Evolutionary conservation across 1,284 basidiomycete species (phyloP), one percentile per base, ranked within the genome.

Genomic region (Ganoderma meredithae): DNA sequence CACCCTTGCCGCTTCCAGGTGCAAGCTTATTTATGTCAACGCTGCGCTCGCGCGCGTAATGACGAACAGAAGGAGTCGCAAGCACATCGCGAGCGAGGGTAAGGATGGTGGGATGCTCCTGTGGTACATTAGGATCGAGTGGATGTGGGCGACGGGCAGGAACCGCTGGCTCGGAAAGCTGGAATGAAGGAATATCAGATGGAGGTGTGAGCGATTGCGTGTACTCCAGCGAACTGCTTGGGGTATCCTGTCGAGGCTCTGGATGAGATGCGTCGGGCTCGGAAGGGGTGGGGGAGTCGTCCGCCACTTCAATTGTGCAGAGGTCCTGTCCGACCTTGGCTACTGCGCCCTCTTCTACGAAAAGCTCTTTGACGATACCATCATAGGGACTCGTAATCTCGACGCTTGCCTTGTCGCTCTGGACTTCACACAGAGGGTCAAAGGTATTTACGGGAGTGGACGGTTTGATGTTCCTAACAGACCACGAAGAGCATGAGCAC

Each of bases 341-440:
- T 15, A 96, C 88, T 74, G 95, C 88, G 22, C 96, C 96, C 72
- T 93, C 93, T 71, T 90, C 84, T 31, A 95, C 93, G 6, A 94
- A 85, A 19, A 97, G 81, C 65, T 91, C 84, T 68, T 85, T 89
- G 58, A 98, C 83, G 40, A 88, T 83, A 1, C 96, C 96, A 41
- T 95, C 90, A 74, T 88, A 96, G 0, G 96, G 95, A 67, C 91
- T 93, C 0, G 96, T 98, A 69, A 98, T 95, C 78, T 98, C 96
- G 33, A 98, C 96, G 73, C 91, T 95, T 2, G 94, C 94, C 80
- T 98, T 98, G 85, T 98, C 96, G 71, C 92, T 95, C 81, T 96
- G 95, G 0, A 98, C 96, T 76, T 98, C 96, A 76, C 95, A 96
- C 3, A 98, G 84, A 1, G 92, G 86, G 70, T 98, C 96, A 77